Conservation (phyloP, 805 yeast genomes). For the Candida verbasci region DNA sequence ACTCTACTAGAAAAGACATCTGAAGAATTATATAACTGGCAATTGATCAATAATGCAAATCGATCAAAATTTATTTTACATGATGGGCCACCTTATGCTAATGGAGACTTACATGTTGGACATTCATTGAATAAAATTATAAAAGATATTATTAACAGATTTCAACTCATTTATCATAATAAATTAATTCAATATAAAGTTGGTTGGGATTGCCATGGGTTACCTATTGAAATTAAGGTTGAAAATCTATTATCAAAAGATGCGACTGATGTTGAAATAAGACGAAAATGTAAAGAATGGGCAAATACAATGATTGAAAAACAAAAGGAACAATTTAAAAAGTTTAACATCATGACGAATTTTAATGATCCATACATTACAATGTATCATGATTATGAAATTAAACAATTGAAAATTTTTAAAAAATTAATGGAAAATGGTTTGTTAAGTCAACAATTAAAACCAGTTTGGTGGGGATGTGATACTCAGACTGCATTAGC, state of each 20-base stretch:
- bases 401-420: constrained; percentile 70
- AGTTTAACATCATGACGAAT: constrained; percentile 79
- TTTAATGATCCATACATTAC: constrained; percentile 75
- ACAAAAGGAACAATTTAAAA: constrained; percentile 62
- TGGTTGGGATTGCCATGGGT: constrained; percentile 99
- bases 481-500: constrained; percentile 93
- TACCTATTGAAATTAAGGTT: constrained; percentile 91
- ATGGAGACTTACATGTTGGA: constrained; percentile 87
- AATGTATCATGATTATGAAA: constrained; percentile 64
- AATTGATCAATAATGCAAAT: constrained; percentile 20
- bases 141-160: constrained; percentile 81
- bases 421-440: constrained; percentile 58
- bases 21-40: constrained; percentile 63
- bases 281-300: constrained; percentile 62
- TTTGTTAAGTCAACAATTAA: constrained; percentile 75
- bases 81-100: constrained; percentile 99
- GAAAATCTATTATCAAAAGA: constrained; percentile 18
- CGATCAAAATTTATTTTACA: constrained; percentile 60
- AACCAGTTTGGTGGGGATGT: constrained; percentile 97
- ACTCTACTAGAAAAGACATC: constrained; percentile 48
- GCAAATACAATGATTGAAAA: constrained; percentile 62
- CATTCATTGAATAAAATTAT: constrained; percentile 88
- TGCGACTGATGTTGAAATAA: constrained; percentile 47
- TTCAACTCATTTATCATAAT: constrained; percentile 54
- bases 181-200: constrained; percentile 70